phyloP scores from a whole-genome alignment of 768 basidiomycete genomes.

The Hydnum rufescens region DNA sequence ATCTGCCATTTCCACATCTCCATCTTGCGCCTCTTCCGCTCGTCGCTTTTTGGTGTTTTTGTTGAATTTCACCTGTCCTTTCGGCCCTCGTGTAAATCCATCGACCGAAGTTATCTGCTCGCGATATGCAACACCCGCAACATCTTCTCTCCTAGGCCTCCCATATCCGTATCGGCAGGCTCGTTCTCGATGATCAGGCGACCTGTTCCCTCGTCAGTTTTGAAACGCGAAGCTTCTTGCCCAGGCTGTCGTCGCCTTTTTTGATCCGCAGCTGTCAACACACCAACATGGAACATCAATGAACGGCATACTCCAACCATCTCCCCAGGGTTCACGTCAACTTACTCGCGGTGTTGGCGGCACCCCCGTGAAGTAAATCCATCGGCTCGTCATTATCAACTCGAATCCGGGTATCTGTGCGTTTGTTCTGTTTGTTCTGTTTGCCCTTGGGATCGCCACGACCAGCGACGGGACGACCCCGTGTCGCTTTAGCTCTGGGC shows the following conservation, averaged over 20 bases:
- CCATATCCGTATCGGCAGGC: neutral
- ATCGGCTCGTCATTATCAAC: conserved; percentile 86
- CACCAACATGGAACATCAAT: neutral
- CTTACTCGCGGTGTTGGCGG: conserved; percentile 50
- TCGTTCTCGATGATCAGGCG: conserved; percentile 43
- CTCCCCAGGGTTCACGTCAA: conserved; percentile 5
- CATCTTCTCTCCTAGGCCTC: no score
- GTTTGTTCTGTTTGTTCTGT: conserved; percentile 30
- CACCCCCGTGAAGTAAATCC: conserved; percentile 75
- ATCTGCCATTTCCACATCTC: conserved; percentile 57
- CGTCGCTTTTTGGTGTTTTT: conserved; percentile 91
- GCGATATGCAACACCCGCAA: conserved; percentile 59
- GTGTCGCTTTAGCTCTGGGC: conserved; percentile 1
- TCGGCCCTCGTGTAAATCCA: conserved; percentile 69
- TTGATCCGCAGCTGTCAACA: conserved; percentile 23
- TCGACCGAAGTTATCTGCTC: conserved; percentile 72
- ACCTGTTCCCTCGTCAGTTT: conserved; percentile 64
- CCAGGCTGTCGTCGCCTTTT: conserved; percentile 55
- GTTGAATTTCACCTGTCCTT: conserved; percentile 83
- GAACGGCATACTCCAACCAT: neutral
- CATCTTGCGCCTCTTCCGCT: conserved; percentile 35
- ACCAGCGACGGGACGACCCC: neutral
- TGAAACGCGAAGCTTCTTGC: conserved; percentile 72
- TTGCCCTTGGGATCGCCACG: conserved; percentile 3
- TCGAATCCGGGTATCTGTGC: conserved; percentile 41